Evolutionary conservation across 306 rosid genomes (phyloP).

Genomic region (Boehmeria nivea): DNA sequence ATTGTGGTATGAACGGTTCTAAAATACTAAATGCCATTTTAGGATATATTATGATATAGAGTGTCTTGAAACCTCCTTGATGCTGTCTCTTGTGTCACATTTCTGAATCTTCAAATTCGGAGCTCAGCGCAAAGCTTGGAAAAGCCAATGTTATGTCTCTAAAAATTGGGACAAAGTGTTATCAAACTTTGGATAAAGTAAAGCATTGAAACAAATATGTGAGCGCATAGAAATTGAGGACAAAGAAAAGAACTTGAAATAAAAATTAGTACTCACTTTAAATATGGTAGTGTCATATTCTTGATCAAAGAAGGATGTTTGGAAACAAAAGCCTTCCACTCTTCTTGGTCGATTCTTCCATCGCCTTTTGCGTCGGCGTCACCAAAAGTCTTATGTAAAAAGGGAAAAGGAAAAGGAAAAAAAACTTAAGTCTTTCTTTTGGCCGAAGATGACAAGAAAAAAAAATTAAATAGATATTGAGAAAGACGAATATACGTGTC

Average conservation of each 20-base stretch:
- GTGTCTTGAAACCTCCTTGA: neutral
- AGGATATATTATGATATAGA: no score
- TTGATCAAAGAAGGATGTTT: conserved; percentile 71
- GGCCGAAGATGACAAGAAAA: no score
- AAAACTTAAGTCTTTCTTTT: no score
- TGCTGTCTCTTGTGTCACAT: conserved; percentile 22
- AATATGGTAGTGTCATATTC: conserved; percentile 86
- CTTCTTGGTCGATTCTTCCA: conserved; percentile 84
- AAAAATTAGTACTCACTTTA: conserved; percentile 44
- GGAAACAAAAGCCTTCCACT: conserved; percentile 79
- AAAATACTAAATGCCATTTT: no score
- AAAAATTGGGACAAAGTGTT: conserved; percentile 11
- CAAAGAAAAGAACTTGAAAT: neutral
- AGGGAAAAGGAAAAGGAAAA: neutral
- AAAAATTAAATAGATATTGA: neutral
- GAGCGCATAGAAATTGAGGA: no score
- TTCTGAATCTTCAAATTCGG: conserved; percentile 60
- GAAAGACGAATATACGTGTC: neutral
- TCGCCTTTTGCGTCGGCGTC: conserved; percentile 80
- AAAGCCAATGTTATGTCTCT: conserved; percentile 82
- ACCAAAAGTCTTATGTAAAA: conserved; percentile 50
- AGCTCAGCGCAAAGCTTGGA: conserved; percentile 61
- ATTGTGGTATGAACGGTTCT: neutral
- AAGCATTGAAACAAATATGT: no score
- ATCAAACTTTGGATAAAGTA: neutral